phyloP scores from a whole-genome alignment of 2,329 filamentous ascomycete genomes.

The Monosporascus sp. region DNA sequence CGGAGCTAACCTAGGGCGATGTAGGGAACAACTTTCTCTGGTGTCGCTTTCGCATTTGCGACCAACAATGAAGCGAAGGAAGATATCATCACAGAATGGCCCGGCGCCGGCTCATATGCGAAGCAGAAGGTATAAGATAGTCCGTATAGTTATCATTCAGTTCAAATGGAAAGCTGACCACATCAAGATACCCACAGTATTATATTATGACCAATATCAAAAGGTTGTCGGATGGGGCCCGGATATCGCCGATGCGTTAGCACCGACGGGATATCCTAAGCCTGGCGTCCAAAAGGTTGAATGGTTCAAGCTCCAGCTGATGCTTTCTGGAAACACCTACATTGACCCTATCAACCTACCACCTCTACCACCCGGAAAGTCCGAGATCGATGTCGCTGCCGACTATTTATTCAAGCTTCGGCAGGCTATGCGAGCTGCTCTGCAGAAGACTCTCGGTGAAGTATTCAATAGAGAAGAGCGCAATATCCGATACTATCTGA shows the following conservation, averaged over 20 bases:
- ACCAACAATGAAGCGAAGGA: conserved; percentile 97
- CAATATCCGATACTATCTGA: conserved; percentile 96
- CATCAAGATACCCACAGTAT: conserved; percentile 86
- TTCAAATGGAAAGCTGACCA: conserved; percentile 13
- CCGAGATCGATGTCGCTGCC: conserved; percentile 97
- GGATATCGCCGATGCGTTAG: conserved; percentile 93
- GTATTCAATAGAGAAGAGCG: conserved; percentile 97
- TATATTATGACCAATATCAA: conserved; percentile 99
- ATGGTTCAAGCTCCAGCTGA: conserved; percentile 99
- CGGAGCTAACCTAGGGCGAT: conserved; percentile 16
- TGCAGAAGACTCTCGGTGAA: conserved; percentile 94
- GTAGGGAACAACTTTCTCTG: conserved; percentile 94
- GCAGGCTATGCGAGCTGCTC: conserved; percentile 90
- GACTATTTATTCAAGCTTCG: conserved; percentile 98
- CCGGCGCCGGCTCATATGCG: conserved; percentile 91
- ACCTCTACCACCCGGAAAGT: conserved; percentile 93
- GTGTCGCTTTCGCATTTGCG: conserved; percentile 93
- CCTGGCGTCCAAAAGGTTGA: conserved; percentile 97
- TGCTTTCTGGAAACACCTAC: conserved; percentile 98
- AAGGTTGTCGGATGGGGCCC: conserved; percentile 99
- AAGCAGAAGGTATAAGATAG: conserved; percentile 79
- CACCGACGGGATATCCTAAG: conserved; percentile 95
- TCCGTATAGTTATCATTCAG: background rate
- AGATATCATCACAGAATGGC: conserved; percentile 99
- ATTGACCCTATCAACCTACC: conserved; percentile 99